Base-by-base conservation (phyloP, 805 yeast species). In the Kodamaea hsintzibuensis region DNA sequence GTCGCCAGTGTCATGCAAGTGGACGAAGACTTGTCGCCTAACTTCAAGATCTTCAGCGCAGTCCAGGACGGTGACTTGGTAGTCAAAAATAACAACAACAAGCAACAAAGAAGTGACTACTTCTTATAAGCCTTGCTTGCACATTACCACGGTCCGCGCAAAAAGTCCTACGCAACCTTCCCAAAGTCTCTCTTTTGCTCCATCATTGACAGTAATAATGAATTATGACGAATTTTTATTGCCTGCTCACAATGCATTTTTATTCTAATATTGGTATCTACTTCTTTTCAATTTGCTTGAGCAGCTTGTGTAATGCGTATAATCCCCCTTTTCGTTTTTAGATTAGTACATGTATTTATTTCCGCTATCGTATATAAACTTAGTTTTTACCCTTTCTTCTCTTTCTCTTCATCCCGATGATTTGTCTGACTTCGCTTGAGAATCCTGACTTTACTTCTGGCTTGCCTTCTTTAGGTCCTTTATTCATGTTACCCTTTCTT, bases 1-100 rank as follows among this genome's bases (percentile, higher is more conserved):
- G 98, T 93, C 50, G 99, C 99, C 30, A 88, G 96, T 79, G 97
- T 93, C 14, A 93, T 93, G 99, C 90, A 91, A 69, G 89, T 95
- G 52, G 96, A 87, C 63, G 96, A 90, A 59, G 86, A 86, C 60
- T 76, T 89, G 62, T 88, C 84, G 59, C 97, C 98, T 9, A 87
- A 89, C 64, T 95, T 95, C 75, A 89, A 90, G 67, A 95, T 95
- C 18, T 95, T 95, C 72, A 86, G 91, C 63, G 98, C 98, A 9
- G 99, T 93, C 46, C 96, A 95, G 57, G 97, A 91, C 68, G 96
- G 90, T 42, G 80, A 75, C 60, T 61, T 74, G 55, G 65, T 68
- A 14, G 75, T 70, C 6, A 75, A 75, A 57, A 70, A 72, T 55
- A 74, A 68, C 55, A 62, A 71, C 42, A 66, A 53, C 49, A 76